Conservation (phyloP, 1,139 yeast species). For the Pichia sp. region DNA sequence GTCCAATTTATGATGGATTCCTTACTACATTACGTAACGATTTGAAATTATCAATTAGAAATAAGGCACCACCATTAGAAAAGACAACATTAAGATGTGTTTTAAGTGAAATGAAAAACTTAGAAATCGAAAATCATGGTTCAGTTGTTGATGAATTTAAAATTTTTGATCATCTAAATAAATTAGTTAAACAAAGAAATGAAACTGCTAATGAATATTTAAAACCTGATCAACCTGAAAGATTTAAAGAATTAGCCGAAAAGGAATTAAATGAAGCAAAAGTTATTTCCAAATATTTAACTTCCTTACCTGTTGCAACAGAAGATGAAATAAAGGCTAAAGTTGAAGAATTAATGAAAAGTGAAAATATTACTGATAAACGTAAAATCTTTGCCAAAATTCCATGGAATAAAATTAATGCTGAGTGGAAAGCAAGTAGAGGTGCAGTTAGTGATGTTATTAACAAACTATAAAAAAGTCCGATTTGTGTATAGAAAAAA, state of each 20-base stretch:
- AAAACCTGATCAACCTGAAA: constrained; percentile 45
- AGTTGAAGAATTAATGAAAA: constrained; percentile 33
- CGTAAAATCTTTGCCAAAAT: constrained; percentile 38
- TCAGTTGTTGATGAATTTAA: constrained; percentile 42
- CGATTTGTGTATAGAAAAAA: neutral
- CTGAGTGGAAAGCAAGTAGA: constrained; percentile 50
- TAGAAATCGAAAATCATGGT: constrained; percentile 44
- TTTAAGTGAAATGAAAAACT: constrained; percentile 53
- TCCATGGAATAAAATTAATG: constrained; percentile 42
- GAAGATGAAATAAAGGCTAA: constrained; percentile 42
- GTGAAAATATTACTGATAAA: constrained; percentile 27
- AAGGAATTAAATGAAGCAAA: constrained; percentile 47
- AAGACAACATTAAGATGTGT: constrained; percentile 54
- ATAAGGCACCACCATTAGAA: constrained; percentile 36
- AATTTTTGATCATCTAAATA: constrained; percentile 41
- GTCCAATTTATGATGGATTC: constrained; percentile 31
- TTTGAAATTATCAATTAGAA: constrained; percentile 43
- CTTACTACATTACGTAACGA: constrained; percentile 37
- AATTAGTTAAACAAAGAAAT: constrained; percentile 47
- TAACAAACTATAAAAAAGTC: constrained; percentile 13
- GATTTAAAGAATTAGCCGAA: constrained; percentile 38
- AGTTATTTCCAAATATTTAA: constrained; percentile 39
- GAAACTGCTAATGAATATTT: constrained; percentile 49
- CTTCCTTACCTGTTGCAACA: constrained; percentile 44
- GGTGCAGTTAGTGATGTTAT: constrained; percentile 25